Evolutionary conservation across 768 basidiomycete genomes (phyloP), one percentile per base, ranked within the genome.

Genomic region (Kwoniella mangroviensis): DNA sequence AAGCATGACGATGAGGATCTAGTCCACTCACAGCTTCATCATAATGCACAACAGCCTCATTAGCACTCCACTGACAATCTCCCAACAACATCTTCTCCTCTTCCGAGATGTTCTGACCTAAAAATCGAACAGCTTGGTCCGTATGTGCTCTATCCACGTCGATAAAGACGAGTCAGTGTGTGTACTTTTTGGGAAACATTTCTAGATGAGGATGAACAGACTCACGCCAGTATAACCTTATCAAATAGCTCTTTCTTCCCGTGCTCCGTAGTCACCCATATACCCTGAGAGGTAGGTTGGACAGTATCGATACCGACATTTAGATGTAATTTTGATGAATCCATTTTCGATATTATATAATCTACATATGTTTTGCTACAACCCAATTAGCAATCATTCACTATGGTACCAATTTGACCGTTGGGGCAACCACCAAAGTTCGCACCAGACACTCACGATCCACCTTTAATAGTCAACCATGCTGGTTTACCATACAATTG

Each of bases 401-500:
- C 45, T n/a, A n/a, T n/a, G n/a, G n/a, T n/a, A n/a, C n/a, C n/a
- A n/a, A n/a, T n/a, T n/a, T n/a, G n/a, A n/a, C n/a, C n/a, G n/a
- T n/a, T n/a, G n/a, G n/a, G n/a, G n/a, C n/a, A n/a, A n/a, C n/a
- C n/a, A n/a, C n/a, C n/a, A n/a, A n/a, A n/a, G n/a, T n/a, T n/a
- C n/a, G n/a, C n/a, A n/a, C n/a, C n/a, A n/a, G n/a, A n/a, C 19
- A 17, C 45, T 54, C 22, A 66, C 65, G 65, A 66, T 58, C 65
- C 65, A 15, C 65, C 65, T 45, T 58, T 66, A 2, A 66, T 51
- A n/a, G 65, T 66, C 26, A 66, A n/a, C 65, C 65, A 66, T 59
- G 34, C 55, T 45, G 65, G 65, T 59, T 66, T 66, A 17, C 65
- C 65, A 53, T 53, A 66, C 13, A 66, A 28, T 21, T 66, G 65